Percentiles rank a stretch among this genome's conserved stretches.
Evolutionary conservation across 441 rosid species (phyloP).

Genomic region (Sinapis alba): DNA sequence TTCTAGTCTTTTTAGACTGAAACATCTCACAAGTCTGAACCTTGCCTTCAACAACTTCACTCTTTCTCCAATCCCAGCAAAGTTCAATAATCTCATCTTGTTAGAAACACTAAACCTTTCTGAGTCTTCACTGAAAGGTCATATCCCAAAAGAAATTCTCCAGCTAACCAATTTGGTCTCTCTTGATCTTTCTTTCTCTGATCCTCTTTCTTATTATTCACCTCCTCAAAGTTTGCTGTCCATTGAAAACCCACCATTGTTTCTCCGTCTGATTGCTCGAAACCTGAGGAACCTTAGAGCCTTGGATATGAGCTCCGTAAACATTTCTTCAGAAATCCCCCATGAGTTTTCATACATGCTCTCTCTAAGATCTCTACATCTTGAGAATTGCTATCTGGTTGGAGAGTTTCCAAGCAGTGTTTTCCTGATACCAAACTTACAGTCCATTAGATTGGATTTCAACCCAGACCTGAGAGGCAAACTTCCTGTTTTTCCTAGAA

Average conservation of each 20-base stretch:
- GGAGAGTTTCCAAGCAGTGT: constrained; percentile 8
- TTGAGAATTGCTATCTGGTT: not conserved
- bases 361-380: not conserved
- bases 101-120: constrained; percentile 12
- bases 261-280: not conserved
- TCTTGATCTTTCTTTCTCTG: not conserved
- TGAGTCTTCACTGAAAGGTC: not conserved
- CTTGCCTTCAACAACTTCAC: constrained; percentile 24
- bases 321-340: constrained; percentile 9
- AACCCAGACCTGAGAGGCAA: not conserved
- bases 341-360: not conserved
- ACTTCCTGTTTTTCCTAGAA: not conserved
- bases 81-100: constrained; percentile 21
- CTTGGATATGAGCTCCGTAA: not conserved
- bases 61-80: not conserved
- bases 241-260: not conserved
- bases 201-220: not conserved
- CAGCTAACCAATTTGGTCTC: constrained; percentile 1
- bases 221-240: not conserved
- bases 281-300: not conserved
- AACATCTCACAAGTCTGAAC: constrained; percentile 27
- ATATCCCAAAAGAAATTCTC: constrained; percentile 16
- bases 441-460: not conserved
- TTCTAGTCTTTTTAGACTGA: constrained; percentile 34
- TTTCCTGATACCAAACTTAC: not conserved